Evolutionary conservation across 2,329 filamentous ascomycete species (phyloP).

Genomic region (Zasmidium angulare): DNA sequence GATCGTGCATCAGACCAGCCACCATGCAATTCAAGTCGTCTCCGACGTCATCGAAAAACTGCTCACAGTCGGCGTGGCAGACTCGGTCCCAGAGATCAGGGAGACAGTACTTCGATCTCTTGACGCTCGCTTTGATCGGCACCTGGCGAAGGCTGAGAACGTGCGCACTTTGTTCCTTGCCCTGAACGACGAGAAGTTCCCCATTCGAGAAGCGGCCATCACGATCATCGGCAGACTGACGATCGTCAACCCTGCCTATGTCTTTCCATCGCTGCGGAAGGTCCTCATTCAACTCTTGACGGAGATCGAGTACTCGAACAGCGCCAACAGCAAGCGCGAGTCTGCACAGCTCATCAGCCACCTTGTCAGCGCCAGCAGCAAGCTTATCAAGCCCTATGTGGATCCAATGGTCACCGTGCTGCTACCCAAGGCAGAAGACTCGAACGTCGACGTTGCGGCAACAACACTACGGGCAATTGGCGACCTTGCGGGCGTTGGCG

Average conservation of each 20-base stretch:
- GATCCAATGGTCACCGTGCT: slow-evolving; percentile 94
- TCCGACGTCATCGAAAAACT: slow-evolving; percentile 97
- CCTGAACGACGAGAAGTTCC: slow-evolving; percentile 90
- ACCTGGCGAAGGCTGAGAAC: slow-evolving; percentile 96
- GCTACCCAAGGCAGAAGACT: slow-evolving; percentile 86
- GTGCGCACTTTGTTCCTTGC: slow-evolving; percentile 94
- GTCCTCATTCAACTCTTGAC: slow-evolving; percentile 94
- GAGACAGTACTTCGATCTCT: slow-evolving; percentile 84
- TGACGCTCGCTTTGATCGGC: slow-evolving; percentile 90
- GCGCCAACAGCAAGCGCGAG: slow-evolving; percentile 91
- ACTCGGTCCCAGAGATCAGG: slow-evolving; percentile 83
- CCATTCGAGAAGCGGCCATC: slow-evolving; percentile 90
- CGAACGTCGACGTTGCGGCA: slow-evolving; percentile 82
- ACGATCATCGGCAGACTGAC: slow-evolving; percentile 94
- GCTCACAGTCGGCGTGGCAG: slow-evolving; percentile 89
- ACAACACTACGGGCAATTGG: slow-evolving; percentile 95
- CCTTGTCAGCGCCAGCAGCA: slow-evolving; percentile 88
- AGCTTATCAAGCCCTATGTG: slow-evolving; percentile 92
- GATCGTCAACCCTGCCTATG: slow-evolving; percentile 89
- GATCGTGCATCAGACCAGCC: slow-evolving; percentile 96
- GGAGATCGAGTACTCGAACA: slow-evolving; percentile 93
- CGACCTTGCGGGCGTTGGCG: slow-evolving; percentile 89
- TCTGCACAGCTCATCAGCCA: slow-evolving; percentile 90
- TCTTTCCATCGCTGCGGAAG: slow-evolving; percentile 93
- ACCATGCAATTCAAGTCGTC: slow-evolving; percentile 94